These are phyloP conservation scores for Cytospora chrysosperma DNA, from an alignment of 2,329 filamentous ascomycete species.

Conservation along the genomic window DNA sequence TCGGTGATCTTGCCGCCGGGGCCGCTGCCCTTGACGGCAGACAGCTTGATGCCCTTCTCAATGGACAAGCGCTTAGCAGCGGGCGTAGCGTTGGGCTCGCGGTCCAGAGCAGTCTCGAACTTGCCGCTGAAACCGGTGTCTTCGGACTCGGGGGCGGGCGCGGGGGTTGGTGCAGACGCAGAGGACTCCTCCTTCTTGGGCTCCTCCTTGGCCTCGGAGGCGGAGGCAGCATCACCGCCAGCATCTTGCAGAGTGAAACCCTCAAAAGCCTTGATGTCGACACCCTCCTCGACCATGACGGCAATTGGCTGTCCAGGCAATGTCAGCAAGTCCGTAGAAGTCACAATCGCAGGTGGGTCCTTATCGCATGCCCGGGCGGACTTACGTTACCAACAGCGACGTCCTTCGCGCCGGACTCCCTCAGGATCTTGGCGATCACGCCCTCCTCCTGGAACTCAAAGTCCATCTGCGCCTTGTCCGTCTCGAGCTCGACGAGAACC, in stretches of 20 bases:
- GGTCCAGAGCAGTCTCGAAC: conserved; percentile 81
- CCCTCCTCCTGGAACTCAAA: conserved; percentile 99
- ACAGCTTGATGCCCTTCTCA: conserved; percentile 78
- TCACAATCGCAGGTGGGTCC: neutral
- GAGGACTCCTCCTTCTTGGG: conserved; percentile 60
- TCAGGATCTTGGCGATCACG: conserved; percentile 89
- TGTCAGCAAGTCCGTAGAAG: conserved; percentile 15
- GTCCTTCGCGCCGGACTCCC: conserved; percentile 91
- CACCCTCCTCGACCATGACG: conserved; percentile 87
- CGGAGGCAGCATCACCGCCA: conserved; percentile 70
- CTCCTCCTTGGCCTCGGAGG: conserved; percentile 64
- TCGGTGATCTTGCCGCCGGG: conserved; percentile 84
- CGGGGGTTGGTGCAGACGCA: conserved; percentile 52
- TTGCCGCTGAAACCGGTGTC: conserved; percentile 71
- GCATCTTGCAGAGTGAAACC: conserved; percentile 87
- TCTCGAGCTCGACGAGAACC: conserved; percentile 97
- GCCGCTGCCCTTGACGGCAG: conserved; percentile 81
- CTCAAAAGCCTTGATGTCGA: conserved; percentile 84
- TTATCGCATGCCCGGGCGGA: conserved; percentile 31
- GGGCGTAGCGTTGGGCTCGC: conserved; percentile 70
- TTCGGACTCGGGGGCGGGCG: conserved; percentile 57
- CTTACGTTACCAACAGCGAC: conserved; percentile 90
- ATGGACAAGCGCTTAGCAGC: conserved; percentile 79
- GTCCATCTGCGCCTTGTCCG: conserved; percentile 99
- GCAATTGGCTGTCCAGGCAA: conserved; percentile 75